Evolutionary conservation across 306 rosid genomes (phyloP), one percentile per base, ranked within the genome.

Genomic region (Lathyrus aphaca): DNA sequence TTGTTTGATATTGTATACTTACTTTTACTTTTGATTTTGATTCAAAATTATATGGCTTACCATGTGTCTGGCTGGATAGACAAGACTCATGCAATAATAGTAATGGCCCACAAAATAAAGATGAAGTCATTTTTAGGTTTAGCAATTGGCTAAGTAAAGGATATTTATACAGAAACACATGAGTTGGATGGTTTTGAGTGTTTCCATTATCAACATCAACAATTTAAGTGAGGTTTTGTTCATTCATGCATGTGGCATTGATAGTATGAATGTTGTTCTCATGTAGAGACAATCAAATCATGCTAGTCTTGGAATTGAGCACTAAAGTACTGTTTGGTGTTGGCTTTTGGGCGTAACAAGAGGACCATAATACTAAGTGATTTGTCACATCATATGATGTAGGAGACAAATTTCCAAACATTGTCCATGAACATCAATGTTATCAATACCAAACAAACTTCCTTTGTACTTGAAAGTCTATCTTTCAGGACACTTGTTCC

Each of bases 1-100:
- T 15, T 45, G 3, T n/a, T 50, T 50, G 2, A 18, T 18, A 50
- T 18, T n/a, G 19, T n/a, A 14, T 32, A 45, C 18, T 13, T n/a
- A n/a, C n/a, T n/a, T n/a, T n/a, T n/a, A 18, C 30, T 81, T 73
- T 62, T 68, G 85, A 81, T 63, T 77, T 73, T 67, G 61, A 67
- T 23, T 37, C 68, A 55, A 55, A 55, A 10, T 37, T 16, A 39
- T 45, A 37, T 68, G 42, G 73, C 25, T 62, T 15, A 63, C 71
- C 79, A 67, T 72, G 81, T 76, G 78, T 66, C 9, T 62, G 71
- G 30, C 7, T 5, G 59, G 35, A 50, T 50, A 50, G 56, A 18
- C 56, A 50, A 50, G 56, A 18, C 29, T 50, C 56, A 9, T 50
- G 13, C 56, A 18, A 8, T 46, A 9, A 3, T n/a, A 46, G 8